phyloP scores from a whole-genome alignment of 306 rosid species.

The Mimosa bimucronata region DNA sequence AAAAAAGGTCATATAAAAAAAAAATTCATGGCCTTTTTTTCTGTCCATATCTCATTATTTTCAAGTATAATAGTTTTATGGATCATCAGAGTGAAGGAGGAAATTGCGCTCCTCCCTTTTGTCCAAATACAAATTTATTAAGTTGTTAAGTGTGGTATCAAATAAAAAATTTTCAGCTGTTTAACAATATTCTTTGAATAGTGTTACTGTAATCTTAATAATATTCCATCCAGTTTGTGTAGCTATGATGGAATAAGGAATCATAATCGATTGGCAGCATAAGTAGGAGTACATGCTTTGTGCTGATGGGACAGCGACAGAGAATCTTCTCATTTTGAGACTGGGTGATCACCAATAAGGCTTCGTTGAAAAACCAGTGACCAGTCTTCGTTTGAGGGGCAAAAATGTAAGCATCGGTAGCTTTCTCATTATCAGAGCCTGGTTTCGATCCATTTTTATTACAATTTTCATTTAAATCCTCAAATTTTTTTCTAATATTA shows the following conservation, averaged over 20 bases:
- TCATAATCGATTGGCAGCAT: background rate
- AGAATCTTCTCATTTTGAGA: background rate
- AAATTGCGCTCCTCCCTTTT: no score
- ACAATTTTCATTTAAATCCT: no score
- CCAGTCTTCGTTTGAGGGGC: background rate
- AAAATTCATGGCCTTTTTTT: no score
- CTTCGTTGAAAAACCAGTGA: background rate
- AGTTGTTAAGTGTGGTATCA: no score
- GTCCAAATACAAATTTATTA: no score
- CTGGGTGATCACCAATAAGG: background rate
- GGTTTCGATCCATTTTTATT: constrained; percentile 66
- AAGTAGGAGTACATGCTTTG: background rate
- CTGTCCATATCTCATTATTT: background rate
- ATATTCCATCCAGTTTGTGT: background rate
- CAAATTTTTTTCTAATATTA: no score
- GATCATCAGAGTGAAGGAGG: background rate
- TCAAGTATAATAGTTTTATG: background rate
- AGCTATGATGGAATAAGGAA: background rate
- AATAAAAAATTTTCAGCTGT: no score
- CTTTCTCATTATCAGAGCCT: constrained; percentile 52
- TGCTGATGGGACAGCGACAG: background rate
- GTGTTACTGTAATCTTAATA: no score
- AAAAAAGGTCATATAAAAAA: background rate
- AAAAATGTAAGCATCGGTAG: constrained; percentile 1
- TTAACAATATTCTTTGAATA: no score